A percentile compares a stretch with the other conserved stretches of the same genome.
Evolutionary conservation across 2,329 filamentous ascomycete species (phyloP).

Genomic region (Biscogniauxia sp.): DNA sequence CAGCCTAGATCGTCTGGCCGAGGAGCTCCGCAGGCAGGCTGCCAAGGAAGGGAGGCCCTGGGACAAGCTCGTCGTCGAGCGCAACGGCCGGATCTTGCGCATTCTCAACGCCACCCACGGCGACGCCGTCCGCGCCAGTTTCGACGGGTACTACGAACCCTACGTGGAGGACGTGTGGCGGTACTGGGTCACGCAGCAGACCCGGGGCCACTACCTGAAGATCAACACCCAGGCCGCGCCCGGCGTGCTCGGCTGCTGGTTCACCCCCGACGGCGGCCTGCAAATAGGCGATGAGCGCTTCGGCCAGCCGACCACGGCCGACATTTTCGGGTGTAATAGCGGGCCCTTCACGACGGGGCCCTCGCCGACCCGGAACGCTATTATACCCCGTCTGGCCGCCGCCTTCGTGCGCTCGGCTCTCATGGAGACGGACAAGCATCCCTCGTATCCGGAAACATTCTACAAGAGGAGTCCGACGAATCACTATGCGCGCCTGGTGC

Average conservation of each 20-base stretch:
- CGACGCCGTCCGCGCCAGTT: constrained; percentile 41
- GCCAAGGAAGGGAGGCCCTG: constrained; percentile 56
- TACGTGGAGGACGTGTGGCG: constrained; percentile 44
- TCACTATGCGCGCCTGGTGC: constrained; percentile 57
- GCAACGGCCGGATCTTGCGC: constrained; percentile 34
- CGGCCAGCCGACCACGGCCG: constrained; percentile 52
- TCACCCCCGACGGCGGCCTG: constrained; percentile 40
- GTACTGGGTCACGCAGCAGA: constrained; percentile 29
- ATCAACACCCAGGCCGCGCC: constrained; percentile 64
- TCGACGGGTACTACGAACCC: constrained; percentile 43
- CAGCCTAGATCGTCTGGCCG: constrained; percentile 55
- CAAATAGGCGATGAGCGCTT: constrained; percentile 46
- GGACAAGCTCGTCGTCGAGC: constrained; percentile 52
- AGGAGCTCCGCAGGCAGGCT: constrained; percentile 54
- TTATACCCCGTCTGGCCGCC: constrained; percentile 48
- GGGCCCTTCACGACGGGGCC: constrained; percentile 54
- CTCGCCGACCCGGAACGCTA: constrained; percentile 39
- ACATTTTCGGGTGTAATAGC: constrained; percentile 66
- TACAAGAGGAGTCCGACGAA: constrained; percentile 47
- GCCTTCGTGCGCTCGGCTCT: constrained; percentile 55
- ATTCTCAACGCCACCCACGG: constrained; percentile 45
- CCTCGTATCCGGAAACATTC: constrained; percentile 35
- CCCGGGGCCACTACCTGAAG: constrained; percentile 39
- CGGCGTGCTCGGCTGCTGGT: constrained; percentile 52
- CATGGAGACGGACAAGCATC: constrained; percentile 43